These are phyloP conservation scores for Keqinozyma sinolaborantium DNA, from an alignment of 1,139 yeast species.

Conservation along the genomic window DNA sequence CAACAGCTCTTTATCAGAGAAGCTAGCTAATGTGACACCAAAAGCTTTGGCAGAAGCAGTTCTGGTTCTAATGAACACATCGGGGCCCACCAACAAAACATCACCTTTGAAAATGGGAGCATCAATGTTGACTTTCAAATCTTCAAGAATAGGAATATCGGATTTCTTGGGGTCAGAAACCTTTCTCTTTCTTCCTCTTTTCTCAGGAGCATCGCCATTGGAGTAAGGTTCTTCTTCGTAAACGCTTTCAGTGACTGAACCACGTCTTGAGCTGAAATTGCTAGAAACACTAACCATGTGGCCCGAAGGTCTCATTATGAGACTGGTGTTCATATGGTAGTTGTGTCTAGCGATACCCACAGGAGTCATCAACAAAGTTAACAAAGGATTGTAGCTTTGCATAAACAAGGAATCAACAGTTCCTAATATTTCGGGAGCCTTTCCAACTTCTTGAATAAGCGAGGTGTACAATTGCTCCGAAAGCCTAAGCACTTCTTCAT, in stretches of 20 bases:
- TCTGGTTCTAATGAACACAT: conserved; percentile 72
- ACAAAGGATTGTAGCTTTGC: conserved; percentile 57
- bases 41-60: conserved; percentile 72
- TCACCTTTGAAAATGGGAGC: conserved; percentile 93
- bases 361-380: conserved; percentile 82
- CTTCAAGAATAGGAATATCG: conserved; percentile 53
- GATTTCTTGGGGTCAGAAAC: conserved; percentile 19
- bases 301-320: conserved; percentile 81
- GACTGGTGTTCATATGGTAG: conserved; percentile 74
- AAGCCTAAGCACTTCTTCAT: conserved; percentile 61
- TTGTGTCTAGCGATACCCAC: conserved; percentile 90
- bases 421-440: conserved; percentile 23
- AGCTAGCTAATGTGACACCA: conserved; percentile 64
- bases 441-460: conserved; percentile 46
- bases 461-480: conserved; percentile 63
- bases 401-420: conserved; percentile 47
- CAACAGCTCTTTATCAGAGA: conserved; percentile 38
- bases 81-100: conserved; percentile 77
- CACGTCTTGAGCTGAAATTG: conserved; percentile 15
- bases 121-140: conserved; percentile 76
- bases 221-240: conserved; percentile 18
- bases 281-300: conserved; percentile 33
- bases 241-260: conserved; percentile 8
- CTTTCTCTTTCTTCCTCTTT: conserved; percentile 35
- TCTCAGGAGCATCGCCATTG: conserved; percentile 11